Percentiles rank a stretch among this genome's conserved stretches.
phyloP scores from a whole-genome alignment of 2,329 filamentous ascomycete species.

The Venturia effusa region DNA sequence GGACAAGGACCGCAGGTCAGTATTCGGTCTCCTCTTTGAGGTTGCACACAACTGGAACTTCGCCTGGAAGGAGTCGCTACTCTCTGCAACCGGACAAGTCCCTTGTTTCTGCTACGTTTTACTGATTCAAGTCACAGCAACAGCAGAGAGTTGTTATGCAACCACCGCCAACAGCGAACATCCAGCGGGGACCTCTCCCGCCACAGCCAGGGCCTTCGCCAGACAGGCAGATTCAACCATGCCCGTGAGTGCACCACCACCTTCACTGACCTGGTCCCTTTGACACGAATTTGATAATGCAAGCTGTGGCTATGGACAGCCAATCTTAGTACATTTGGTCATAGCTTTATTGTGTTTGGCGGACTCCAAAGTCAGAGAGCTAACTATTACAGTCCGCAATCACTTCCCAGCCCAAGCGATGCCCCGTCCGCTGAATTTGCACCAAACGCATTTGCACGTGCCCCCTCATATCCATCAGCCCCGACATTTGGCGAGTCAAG shows the following conservation, averaged over 20 bases:
- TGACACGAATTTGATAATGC: neutral
- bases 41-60: too few relatives aligned
- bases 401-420: neutral
- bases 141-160: conserved; percentile 21
- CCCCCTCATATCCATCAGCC: conserved; percentile 16
- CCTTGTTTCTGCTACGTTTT: neutral
- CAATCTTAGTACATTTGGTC: neutral
- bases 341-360: neutral
- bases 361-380: neutral
- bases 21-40: too few relatives aligned
- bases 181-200: conserved; percentile 21
- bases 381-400: neutral
- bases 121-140: neutral
- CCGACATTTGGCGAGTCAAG: conserved; percentile 40
- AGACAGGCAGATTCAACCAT: conserved; percentile 13
- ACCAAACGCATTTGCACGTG: conserved; percentile 13
- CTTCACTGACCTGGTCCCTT: neutral
- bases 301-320: neutral
- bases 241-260: conserved; percentile 8
- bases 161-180: conserved; percentile 18
- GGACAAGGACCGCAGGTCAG: conserved; percentile 11
- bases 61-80: too few relatives aligned
- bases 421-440: conserved; percentile 49
- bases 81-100: too few relatives aligned
- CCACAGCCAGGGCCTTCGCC: conserved; percentile 15